Conservation (phyloP, 148 eudicot species). For the Persicaria tinctoria region DNA sequence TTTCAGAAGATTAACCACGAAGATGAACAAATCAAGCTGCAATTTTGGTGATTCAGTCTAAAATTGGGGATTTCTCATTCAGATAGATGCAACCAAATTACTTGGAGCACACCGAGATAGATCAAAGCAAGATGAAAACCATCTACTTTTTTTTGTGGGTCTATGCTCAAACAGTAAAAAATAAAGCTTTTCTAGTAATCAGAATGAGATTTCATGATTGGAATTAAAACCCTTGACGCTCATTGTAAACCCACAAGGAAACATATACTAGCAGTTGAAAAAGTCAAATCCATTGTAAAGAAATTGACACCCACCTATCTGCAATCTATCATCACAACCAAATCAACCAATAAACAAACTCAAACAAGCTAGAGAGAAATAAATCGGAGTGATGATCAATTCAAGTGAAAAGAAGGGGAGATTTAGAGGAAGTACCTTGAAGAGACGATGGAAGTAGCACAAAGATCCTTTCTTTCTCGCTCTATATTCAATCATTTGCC, state of each 20-base stretch:
- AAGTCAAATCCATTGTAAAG: constrained; percentile 1
- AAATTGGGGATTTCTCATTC: constrained; percentile 3
- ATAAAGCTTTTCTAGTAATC: background rate
- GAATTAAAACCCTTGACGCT: background rate
- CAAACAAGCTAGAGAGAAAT: background rate
- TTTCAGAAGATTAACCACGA: background rate
- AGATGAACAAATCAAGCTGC: background rate
- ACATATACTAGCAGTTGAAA: background rate
- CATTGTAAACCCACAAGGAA: constrained; percentile 6
- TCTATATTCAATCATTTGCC: background rate
- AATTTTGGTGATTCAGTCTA: background rate
- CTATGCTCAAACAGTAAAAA: background rate
- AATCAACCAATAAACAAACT: background rate
- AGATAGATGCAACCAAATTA: background rate
- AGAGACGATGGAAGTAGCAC: background rate
- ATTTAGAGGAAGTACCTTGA: background rate
- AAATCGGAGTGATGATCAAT: background rate
- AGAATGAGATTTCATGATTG: background rate
- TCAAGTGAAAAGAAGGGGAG: background rate
- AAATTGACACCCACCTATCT: background rate
- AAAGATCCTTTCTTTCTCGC: background rate
- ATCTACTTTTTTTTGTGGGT: background rate
- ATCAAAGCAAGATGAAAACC: background rate
- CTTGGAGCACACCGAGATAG: background rate
- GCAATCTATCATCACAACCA: background rate